Percentiles rank a stretch among this genome's conserved stretches.
These are phyloP conservation scores for Favolaschia claudopus DNA, from an alignment of 768 basidiomycete genomes.

Conservation along the genomic window DNA sequence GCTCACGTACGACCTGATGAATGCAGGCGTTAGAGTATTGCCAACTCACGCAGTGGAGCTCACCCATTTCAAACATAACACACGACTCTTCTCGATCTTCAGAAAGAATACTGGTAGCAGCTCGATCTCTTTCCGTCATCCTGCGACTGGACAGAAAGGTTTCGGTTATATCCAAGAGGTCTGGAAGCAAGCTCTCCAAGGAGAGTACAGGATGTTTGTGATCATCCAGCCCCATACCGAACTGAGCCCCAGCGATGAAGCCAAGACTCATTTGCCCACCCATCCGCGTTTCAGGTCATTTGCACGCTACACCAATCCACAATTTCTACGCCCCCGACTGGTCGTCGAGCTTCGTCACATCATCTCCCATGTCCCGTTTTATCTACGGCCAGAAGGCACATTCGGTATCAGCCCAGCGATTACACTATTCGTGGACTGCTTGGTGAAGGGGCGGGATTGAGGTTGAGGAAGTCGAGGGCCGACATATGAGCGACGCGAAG, in stretches of 20 bases:
- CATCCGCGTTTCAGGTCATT: neutral
- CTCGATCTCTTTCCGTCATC: neutral
- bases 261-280: neutral
- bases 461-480: no score
- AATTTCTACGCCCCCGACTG: neutral
- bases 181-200: neutral
- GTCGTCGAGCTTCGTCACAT: neutral
- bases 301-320: neutral
- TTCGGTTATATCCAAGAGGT: neutral
- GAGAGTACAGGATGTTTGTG: neutral
- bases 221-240: neutral
- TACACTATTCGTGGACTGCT: no score
- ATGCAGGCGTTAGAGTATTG: neutral
- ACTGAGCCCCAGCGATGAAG: neutral
- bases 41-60: neutral
- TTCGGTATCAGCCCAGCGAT: no score
- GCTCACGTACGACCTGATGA: neutral
- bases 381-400: neutral
- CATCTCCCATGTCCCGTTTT: neutral
- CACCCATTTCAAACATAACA: neutral
- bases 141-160: neutral
- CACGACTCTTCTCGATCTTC: neutral
- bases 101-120: neutral
- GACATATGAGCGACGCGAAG: no score
- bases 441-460: no score